A percentile compares a stretch with the other conserved stretches of the same genome.
Evolutionary conservation across 2,329 filamentous ascomycete genomes (phyloP).

Genomic region (Hirsutella thompsonii): DNA sequence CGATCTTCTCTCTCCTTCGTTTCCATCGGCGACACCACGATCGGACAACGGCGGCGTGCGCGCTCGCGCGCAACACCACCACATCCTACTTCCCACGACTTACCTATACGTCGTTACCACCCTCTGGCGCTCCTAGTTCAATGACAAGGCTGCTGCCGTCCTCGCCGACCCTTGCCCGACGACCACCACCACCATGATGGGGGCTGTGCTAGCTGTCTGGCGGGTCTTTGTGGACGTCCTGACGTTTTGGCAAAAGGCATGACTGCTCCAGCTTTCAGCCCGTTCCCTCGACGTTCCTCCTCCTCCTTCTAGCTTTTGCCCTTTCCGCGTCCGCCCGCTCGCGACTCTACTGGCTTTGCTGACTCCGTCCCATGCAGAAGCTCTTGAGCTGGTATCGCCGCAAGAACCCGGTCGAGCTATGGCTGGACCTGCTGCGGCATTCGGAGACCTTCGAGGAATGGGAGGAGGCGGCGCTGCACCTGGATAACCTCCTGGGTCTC

Average conservation of each 20-base stretch:
- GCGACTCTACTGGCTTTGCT: too few relatives aligned
- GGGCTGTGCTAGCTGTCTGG: slow-evolving; percentile 35
- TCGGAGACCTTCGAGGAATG: slow-evolving; percentile 71
- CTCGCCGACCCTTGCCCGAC: not conserved
- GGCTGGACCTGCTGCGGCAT: slow-evolving; percentile 51
- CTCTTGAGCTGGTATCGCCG: slow-evolving; percentile 53
- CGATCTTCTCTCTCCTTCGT: too few relatives aligned
- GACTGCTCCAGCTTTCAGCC: slow-evolving; percentile 7
- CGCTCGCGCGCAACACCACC: too few relatives aligned
- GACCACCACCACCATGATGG: slow-evolving; percentile 28
- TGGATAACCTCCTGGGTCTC: slow-evolving; percentile 72
- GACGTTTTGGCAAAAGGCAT: slow-evolving; percentile 49
- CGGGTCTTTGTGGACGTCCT: slow-evolving; percentile 48
- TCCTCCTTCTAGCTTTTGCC: slow-evolving; percentile 9
- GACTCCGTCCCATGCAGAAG: slow-evolving; percentile 38
- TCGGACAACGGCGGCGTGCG: too few relatives aligned
- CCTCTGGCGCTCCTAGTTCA: not conserved
- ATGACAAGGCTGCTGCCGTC: not conserved
- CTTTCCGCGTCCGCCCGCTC: too few relatives aligned
- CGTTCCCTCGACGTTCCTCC: slow-evolving; percentile 1
- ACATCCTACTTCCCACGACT: too few relatives aligned
- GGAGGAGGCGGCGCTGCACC: slow-evolving; percentile 68
- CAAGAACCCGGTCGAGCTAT: slow-evolving; percentile 50
- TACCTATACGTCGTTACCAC: not conserved
- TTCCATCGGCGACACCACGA: too few relatives aligned